phyloP scores from a whole-genome alignment of 1,139 yeast species.

The Blastobotrys buckinghamii region DNA sequence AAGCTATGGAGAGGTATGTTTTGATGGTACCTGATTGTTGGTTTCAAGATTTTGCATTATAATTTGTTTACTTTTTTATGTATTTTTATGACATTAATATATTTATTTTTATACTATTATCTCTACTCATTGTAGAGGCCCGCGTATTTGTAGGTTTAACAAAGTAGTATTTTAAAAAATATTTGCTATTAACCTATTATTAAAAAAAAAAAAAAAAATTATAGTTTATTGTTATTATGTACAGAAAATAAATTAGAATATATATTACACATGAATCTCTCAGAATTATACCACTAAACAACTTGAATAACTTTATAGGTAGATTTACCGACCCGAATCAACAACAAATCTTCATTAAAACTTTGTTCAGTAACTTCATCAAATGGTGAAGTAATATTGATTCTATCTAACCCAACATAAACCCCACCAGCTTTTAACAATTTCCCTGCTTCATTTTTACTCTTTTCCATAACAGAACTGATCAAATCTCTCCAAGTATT shows the following conservation, averaged over 20 bases:
- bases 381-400: conserved; percentile 46
- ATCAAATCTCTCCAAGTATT: conserved; percentile 35
- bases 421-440: conserved; percentile 69
- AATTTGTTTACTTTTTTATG: not conserved
- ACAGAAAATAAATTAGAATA: no score
- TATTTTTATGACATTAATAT: no score
- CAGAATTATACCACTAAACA: not conserved
- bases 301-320: conserved; percentile 21
- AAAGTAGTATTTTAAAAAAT: no score
- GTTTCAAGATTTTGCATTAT: not conserved
- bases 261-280: no score
- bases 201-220: no score
- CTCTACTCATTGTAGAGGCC: no score
- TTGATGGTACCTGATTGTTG: conserved; percentile 77
- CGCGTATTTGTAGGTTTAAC: no score
- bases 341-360: conserved; percentile 53
- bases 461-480: conserved; percentile 35
- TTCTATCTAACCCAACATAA: conserved; percentile 60
- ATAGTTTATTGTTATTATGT: no score
- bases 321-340: conserved; percentile 67
- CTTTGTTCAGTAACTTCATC: conserved; percentile 41
- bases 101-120: no score
- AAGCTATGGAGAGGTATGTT: conserved; percentile 95
- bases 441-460: conserved; percentile 56
- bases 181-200: no score